A percentile compares a stretch with the other conserved stretches of the same genome.
Conservation (phyloP, 2,329 filamentous ascomycete species). For the Xenoacremonium recifei region DNA sequence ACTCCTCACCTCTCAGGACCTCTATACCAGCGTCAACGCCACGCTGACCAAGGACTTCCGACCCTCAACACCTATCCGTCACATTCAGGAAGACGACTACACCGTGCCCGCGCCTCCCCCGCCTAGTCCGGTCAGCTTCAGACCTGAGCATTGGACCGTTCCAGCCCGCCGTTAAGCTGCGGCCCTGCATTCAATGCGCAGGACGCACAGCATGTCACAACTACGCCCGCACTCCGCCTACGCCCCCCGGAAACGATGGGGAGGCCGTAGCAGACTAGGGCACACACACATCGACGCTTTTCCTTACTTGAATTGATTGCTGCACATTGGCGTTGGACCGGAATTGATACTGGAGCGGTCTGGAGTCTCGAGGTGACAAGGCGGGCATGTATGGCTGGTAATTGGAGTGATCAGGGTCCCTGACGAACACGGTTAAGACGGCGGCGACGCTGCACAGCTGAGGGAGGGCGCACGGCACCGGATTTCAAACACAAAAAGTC, state of each 20-base stretch:
- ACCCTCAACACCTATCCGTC: slow-evolving; percentile 46
- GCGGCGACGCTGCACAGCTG: slow-evolving; percentile 9
- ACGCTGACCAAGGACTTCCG: slow-evolving; percentile 44
- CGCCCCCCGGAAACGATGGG: slow-evolving; percentile 3
- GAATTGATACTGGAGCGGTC: slow-evolving; percentile 12
- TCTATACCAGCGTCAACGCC: slow-evolving; percentile 53
- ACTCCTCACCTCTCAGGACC: slow-evolving; percentile 46
- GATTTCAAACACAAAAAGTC: slow-evolving; percentile 13
- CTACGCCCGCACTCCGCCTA: slow-evolving; percentile 9
- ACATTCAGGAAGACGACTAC: slow-evolving; percentile 59
- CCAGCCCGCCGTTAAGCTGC: slow-evolving; percentile 27
- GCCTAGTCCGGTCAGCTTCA: slow-evolving; percentile 62
- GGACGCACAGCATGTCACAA: slow-evolving; percentile 9
- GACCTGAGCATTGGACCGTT: slow-evolving; percentile 53
- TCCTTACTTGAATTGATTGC: not conserved
- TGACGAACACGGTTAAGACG: slow-evolving; percentile 7
- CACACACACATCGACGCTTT: slow-evolving; percentile 3
- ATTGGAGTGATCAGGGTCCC: slow-evolving; percentile 13
- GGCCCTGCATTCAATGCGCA: slow-evolving; percentile 7
- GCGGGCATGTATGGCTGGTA: slow-evolving; percentile 12
- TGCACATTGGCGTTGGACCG: slow-evolving; percentile 14
- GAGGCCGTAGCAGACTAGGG: slow-evolving; percentile 3
- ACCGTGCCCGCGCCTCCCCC: slow-evolving; percentile 64
- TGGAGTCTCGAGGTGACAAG: slow-evolving; percentile 18
- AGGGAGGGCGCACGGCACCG: slow-evolving; percentile 16